A percentile compares a stretch with the other conserved stretches of the same genome.
Conservation (phyloP, 352 stramenopile species). For the Phytopythium vexans region DNA sequence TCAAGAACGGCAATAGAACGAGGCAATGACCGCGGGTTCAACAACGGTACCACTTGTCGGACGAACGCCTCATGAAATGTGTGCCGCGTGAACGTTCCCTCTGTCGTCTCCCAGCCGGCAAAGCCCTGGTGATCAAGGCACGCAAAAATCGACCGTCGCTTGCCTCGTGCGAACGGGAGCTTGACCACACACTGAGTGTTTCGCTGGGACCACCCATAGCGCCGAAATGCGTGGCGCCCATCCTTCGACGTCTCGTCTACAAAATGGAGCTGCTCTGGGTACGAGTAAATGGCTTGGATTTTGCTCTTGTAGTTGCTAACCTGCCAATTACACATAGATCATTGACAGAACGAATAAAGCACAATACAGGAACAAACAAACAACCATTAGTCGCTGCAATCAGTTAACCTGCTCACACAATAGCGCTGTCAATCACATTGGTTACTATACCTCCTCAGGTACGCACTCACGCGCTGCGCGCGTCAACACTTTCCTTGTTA, state of each 20-base stretch:
- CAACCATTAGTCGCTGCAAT: too few species aligned
- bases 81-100: slow-evolving; percentile 8
- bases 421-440: too few species aligned
- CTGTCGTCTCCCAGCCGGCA: slow-evolving; percentile 4
- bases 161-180: slow-evolving; percentile 6
- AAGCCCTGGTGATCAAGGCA: slow-evolving; percentile 8
- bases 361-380: too few species aligned
- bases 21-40: slow-evolving; percentile 8
- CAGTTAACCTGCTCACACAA: too few species aligned
- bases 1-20: slow-evolving; percentile 6
- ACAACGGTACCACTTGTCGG: slow-evolving; percentile 3
- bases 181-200: slow-evolving; percentile 7
- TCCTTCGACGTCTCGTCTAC: slow-evolving; percentile 18
- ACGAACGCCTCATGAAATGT: slow-evolving; percentile 6
- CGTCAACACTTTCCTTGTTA: slow-evolving; percentile 8
- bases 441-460: slow-evolving; percentile 7
- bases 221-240: slow-evolving; percentile 5
- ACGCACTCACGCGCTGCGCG: slow-evolving; percentile 9
- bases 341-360: too few species aligned
- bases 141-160: slow-evolving; percentile 8
- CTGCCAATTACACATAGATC: too few species aligned
- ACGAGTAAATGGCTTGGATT: slow-evolving; percentile 11
- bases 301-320: slow-evolving; percentile 10
- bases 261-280: slow-evolving; percentile 12
- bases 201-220: slow-evolving; percentile 12